A percentile compares a stretch with the other conserved stretches of the same genome.
phyloP scores from a whole-genome alignment of 805 yeast species.

The Ogataea methanolica region DNA sequence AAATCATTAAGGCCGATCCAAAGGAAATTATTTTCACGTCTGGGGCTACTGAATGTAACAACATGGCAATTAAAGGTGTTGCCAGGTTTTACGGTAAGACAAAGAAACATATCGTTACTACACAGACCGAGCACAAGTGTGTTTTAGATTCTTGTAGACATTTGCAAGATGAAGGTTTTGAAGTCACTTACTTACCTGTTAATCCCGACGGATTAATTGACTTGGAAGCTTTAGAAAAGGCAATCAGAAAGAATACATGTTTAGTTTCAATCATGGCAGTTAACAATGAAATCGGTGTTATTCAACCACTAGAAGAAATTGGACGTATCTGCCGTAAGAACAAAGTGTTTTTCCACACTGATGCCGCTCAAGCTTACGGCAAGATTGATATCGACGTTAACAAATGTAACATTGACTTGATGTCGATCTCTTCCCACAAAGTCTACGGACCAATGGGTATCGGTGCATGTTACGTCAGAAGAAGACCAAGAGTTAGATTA shows the following conservation, averaged over 20 bases:
- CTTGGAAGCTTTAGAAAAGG: conserved; percentile 70
- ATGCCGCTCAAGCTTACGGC: conserved; percentile 96
- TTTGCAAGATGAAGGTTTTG: conserved; percentile 94
- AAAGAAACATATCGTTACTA: conserved; percentile 90
- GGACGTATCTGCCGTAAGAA: conserved; percentile 80
- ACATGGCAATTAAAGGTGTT: conserved; percentile 93
- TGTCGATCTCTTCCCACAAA: conserved; percentile 94
- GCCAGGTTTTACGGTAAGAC: conserved; percentile 87
- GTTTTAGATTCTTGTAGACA: conserved; percentile 95
- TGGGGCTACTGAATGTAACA: conserved; percentile 97
- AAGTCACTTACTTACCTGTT: conserved; percentile 89
- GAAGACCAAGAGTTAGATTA: conserved; percentile 96
- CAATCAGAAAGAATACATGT: conserved; percentile 87
- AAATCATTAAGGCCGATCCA: conserved; percentile 85
- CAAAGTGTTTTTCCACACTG: conserved; percentile 95
- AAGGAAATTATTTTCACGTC: conserved; percentile 95
- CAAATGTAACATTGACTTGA: conserved; percentile 83
- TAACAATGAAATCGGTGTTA: conserved; percentile 96
- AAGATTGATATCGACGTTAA: conserved; percentile 91
- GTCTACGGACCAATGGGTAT: conserved; percentile 97
- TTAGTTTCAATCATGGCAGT: conserved; percentile 95
- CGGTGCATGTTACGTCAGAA: conserved; percentile 92
- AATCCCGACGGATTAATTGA: conserved; percentile 72
- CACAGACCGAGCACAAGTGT: conserved; percentile 98
- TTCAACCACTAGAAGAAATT: conserved; percentile 93